These are phyloP conservation scores for Penicillium sp. DNA, from an alignment of 2,329 filamentous ascomycete species.

Conservation along the genomic window DNA sequence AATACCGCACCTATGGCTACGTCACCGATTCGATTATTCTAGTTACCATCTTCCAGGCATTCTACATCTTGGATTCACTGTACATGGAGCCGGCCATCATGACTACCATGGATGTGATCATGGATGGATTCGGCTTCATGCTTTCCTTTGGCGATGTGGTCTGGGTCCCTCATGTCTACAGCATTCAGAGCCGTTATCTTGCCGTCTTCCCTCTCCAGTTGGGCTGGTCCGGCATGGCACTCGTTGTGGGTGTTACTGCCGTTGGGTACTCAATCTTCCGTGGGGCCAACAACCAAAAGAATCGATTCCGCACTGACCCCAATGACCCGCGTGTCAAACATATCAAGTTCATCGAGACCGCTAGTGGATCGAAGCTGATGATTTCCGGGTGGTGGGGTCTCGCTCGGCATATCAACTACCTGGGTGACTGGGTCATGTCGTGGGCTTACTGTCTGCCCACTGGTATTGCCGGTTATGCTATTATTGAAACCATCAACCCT, in stretches of 20 bases:
- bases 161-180: slow-evolving; percentile 92
- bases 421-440: slow-evolving; percentile 91
- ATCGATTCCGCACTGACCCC: slow-evolving; percentile 86
- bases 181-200: slow-evolving; percentile 80
- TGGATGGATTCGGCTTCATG: slow-evolving; percentile 95
- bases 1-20: slow-evolving; percentile 81
- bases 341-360: slow-evolving; percentile 83
- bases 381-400: slow-evolving; percentile 91
- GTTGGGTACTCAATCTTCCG: slow-evolving; percentile 91
- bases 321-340: slow-evolving; percentile 75
- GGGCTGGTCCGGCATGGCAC: slow-evolving; percentile 64
- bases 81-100: slow-evolving; percentile 87
- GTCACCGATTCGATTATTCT: slow-evolving; percentile 85
- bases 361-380: slow-evolving; percentile 76
- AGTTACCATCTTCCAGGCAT: slow-evolving; percentile 71
- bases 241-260: slow-evolving; percentile 66
- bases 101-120: slow-evolving; percentile 92
- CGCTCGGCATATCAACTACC: slow-evolving; percentile 91
- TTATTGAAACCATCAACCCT: slow-evolving; percentile 54
- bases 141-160: slow-evolving; percentile 87
- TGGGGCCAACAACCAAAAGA: slow-evolving; percentile 91
- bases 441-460: slow-evolving; percentile 91
- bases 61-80: slow-evolving; percentile 82
- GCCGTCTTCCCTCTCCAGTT: slow-evolving; percentile 79
- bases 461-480: slow-evolving; percentile 76